Conservation (phyloP, 345 rosid genomes). For the Populus tremula region DNA sequence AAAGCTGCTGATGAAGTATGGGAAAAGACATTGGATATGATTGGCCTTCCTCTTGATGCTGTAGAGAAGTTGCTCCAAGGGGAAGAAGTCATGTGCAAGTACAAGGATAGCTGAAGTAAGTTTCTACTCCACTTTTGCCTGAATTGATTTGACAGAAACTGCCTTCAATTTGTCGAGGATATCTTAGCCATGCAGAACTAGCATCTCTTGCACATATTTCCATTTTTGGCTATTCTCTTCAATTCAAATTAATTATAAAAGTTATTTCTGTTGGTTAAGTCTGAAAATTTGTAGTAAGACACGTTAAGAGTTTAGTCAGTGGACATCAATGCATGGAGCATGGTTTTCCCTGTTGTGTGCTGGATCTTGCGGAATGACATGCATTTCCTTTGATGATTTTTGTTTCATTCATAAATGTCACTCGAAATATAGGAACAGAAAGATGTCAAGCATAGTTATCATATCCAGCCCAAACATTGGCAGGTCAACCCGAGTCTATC, state of each 20-base stretch:
- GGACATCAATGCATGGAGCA: not conserved
- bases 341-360: no score
- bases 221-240: not conserved
- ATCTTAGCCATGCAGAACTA: not conserved
- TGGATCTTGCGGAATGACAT: no score
- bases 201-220: not conserved
- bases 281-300: not conserved
- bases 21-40: slow-evolving; percentile 24
- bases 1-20: slow-evolving; percentile 1
- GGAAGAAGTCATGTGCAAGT: slow-evolving; percentile 16
- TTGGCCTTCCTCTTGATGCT: slow-evolving; percentile 18
- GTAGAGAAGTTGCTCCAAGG: slow-evolving; percentile 15
- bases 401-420: not conserved
- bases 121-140: not conserved
- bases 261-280: not conserved
- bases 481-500: no score
- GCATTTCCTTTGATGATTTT: not conserved
- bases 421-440: not conserved
- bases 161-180: not conserved
- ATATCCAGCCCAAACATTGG: no score
- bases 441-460: not conserved
- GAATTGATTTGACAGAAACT: not conserved
- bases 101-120: slow-evolving; percentile 6
- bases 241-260: not conserved
- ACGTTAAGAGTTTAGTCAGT: not conserved